Evolutionary conservation across 495 filamentous ascomycete genomes (phyloP).

Genomic region (Hypomontagnella monticulosa): DNA sequence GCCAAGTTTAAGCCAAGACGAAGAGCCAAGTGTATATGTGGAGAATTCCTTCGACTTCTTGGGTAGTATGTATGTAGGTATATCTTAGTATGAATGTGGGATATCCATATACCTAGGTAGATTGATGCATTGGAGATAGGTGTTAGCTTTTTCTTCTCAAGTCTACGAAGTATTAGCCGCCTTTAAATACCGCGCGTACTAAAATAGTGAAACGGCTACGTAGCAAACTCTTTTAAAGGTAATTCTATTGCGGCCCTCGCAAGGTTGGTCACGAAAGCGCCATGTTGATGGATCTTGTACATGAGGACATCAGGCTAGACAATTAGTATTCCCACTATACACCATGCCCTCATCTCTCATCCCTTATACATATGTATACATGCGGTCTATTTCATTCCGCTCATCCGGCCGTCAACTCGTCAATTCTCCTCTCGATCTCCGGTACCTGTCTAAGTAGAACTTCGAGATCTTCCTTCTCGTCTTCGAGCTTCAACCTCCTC

Average conservation of each 20-base stretch:
- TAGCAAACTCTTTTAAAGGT: neutral
- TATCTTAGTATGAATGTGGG: too few relatives aligned
- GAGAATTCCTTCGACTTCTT: too few relatives aligned
- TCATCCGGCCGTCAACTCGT: slow-evolving; percentile 68
- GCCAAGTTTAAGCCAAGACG: too few relatives aligned
- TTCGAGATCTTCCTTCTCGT: slow-evolving; percentile 96
- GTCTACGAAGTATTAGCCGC: too few relatives aligned
- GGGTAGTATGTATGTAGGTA: too few relatives aligned
- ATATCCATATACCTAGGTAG: too few relatives aligned
- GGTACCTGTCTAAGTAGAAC: slow-evolving; percentile 82
- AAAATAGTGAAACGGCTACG: neutral
- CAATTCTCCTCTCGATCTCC: slow-evolving; percentile 85
- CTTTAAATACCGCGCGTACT: slow-evolving; percentile 2
- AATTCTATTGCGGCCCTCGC: neutral
- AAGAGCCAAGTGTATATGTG: too few relatives aligned
- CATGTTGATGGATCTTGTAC: slow-evolving; percentile 10
- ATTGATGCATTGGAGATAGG: too few relatives aligned
- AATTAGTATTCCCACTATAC: slow-evolving; percentile 23
- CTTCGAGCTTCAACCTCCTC: slow-evolving; percentile 82
- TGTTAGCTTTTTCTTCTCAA: too few relatives aligned
- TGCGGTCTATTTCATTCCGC: neutral
- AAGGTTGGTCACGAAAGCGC: slow-evolving; percentile 2
- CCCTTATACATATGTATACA: slow-evolving; percentile 4
- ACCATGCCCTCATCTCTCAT: slow-evolving; percentile 13
- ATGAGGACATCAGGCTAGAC: slow-evolving; percentile 11